Conservation (phyloP, 169 alveolate species). For the Perkinsus chesapeaki region DNA sequence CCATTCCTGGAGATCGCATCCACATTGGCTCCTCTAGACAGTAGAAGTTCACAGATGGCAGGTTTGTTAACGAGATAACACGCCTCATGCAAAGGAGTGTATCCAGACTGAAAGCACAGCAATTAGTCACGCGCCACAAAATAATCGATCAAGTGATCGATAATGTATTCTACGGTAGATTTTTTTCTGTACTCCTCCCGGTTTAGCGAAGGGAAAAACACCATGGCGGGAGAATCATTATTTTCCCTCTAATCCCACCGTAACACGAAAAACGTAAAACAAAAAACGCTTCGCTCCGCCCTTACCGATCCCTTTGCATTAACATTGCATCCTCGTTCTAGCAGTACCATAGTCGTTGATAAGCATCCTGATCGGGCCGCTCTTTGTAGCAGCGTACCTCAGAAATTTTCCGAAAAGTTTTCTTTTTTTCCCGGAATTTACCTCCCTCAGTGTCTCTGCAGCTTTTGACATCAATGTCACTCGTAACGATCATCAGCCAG, state of each 20-base stretch:
- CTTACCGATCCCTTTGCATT: background rate
- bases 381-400: background rate
- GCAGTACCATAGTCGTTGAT: background rate
- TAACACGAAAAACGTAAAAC: background rate
- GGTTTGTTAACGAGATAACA: background rate
- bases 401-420: background rate
- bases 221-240: background rate
- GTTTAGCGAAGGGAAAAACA: too few species aligned
- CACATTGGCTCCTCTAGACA: background rate
- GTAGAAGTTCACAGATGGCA: background rate
- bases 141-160: too few species aligned
- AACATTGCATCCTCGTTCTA: background rate
- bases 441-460: background rate
- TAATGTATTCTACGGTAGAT: too few species aligned
- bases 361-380: background rate
- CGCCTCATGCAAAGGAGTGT: conserved; percentile 6
- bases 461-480: background rate
- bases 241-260: background rate
- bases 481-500: background rate
- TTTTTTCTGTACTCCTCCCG: too few species aligned
- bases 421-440: background rate
- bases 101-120: background rate
- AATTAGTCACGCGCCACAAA: too few species aligned
- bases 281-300: background rate
- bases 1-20: conserved; percentile 8